Evolutionary conservation across 208 protist species (phyloP), one percentile per base, ranked within the genome.

Genomic region (Trypanosoma boissoni): DNA sequence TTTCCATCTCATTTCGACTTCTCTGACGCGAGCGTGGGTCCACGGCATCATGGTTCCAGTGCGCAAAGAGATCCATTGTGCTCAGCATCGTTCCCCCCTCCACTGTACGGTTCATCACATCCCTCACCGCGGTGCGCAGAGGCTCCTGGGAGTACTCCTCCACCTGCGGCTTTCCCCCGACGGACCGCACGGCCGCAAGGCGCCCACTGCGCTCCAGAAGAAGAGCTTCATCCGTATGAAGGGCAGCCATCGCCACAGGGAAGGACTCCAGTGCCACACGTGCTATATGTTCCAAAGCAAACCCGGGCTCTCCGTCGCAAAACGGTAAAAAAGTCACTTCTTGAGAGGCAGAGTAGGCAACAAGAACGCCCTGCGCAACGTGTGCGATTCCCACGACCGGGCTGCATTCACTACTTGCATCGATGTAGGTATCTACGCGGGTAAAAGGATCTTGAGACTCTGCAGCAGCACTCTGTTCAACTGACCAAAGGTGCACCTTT

Each of bases 401-500:
- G n/a, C n/a, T n/a, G n/a, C n/a, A n/a, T n/a, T n/a, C n/a, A n/a
- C n/a, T n/a, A n/a, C n/a, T n/a, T n/a, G n/a, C n/a, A n/a, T n/a
- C n/a, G n/a, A n/a, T n/a, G n/a, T n/a, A n/a, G 74, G 36, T 67
- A 64, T 49, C 55, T 58, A 66, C 0, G n/a, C 55, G 56, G 20
- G 52, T 53, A 58, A 64, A 71, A 16, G 56, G 48, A n/a, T 60
- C 83, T 58, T n/a, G n/a, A n/a, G n/a, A n/a, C n/a, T 27, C 68
- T 59, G 48, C 55, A 49, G 51, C 84, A 76, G 37, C 71, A 51
- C 49, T 71, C 54, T 9, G 60, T 24, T n/a, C 68, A n/a, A 83
- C 83, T 9, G 73, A 78, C 87, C 87, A 94, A 32, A 91, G 86
- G 55, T 77, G 63, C 34, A 94, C 75, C 21, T 64, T 63, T 18